Percentiles rank a stretch among this genome's conserved stretches.
Evolutionary conservation across 257 asterid species (phyloP).

Genomic region (Fraxinus pennsylvanica): DNA sequence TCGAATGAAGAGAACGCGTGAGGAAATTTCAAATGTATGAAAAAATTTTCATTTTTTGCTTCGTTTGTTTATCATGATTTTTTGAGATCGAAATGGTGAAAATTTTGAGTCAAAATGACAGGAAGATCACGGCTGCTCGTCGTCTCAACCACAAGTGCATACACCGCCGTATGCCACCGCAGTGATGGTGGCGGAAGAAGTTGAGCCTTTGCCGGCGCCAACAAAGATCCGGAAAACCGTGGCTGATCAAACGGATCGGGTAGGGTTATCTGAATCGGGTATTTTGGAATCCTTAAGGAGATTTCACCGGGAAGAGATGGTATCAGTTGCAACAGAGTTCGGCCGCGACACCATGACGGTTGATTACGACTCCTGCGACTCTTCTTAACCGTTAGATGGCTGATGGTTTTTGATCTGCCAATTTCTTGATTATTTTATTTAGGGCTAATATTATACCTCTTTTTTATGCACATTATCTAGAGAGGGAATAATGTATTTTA

Average conservation of each 20-base stretch:
- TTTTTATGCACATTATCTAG: no score
- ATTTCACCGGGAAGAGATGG: constrained; percentile 31
- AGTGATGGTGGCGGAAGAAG: constrained; percentile 11
- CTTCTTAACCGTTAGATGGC: constrained; percentile 32
- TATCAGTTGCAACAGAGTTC: constrained; percentile 27
- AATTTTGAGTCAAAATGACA: constrained; percentile 19
- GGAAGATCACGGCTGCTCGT: constrained; percentile 32
- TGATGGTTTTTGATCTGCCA: constrained; percentile 2
- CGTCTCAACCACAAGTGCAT: constrained; percentile 2
- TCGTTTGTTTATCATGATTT: not conserved
- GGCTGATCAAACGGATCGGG: constrained; percentile 19
- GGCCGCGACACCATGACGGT: constrained; percentile 26
- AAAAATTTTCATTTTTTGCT: not conserved
- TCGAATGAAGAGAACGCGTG: constrained; percentile 39
- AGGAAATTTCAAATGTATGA: constrained; percentile 33
- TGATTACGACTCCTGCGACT: constrained; percentile 28
- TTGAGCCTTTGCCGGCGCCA: constrained; percentile 15
- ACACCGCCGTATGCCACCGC: constrained; percentile 15
- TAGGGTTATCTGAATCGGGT: constrained; percentile 14
- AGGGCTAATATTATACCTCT: not conserved
- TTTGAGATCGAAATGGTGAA: not conserved
- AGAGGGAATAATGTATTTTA: no score
- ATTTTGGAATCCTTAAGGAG: constrained; percentile 33
- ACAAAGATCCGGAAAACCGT: constrained; percentile 16
- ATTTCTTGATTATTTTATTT: constrained; percentile 13